Conservation (phyloP, 2,329 filamentous ascomycete genomes). For the Venturia oleaginea region DNA sequence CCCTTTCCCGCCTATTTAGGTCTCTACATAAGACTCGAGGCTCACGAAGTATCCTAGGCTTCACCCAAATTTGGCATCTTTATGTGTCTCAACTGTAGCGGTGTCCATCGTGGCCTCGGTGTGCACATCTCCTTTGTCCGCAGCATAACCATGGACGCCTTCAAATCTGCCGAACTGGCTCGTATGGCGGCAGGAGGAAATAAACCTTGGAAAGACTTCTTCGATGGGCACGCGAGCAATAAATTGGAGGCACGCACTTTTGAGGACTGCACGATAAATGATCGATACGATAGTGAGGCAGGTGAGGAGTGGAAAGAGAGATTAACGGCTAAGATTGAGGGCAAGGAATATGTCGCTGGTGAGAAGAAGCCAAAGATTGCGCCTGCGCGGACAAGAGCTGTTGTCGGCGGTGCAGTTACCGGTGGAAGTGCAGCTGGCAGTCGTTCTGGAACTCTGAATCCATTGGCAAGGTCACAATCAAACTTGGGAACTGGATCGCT, state of each 20-base stretch:
- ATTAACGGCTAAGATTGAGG: constrained; percentile 78
- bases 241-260: constrained; percentile 46
- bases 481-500: constrained; percentile 20
- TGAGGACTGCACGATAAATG: constrained; percentile 81
- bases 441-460: constrained; percentile 31
- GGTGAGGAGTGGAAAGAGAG: constrained; percentile 95
- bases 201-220: constrained; percentile 77
- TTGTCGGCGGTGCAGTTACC: constrained; percentile 21
- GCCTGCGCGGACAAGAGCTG: constrained; percentile 30
- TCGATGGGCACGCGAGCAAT: constrained; percentile 49
- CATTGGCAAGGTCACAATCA: constrained; percentile 22
- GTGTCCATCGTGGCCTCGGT: constrained; percentile 86
- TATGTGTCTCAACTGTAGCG: constrained; percentile 94
- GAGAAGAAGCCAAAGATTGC: constrained; percentile 24
- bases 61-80: constrained; percentile 97
- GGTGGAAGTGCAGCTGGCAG: constrained; percentile 28
- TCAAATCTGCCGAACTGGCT: constrained; percentile 86
- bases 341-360: constrained; percentile 70
- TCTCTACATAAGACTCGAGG: constrained; percentile 11
- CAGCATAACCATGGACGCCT: constrained; percentile 96
- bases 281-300: constrained; percentile 79
- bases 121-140: constrained; percentile 98
- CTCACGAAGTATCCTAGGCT: constrained; percentile 35
- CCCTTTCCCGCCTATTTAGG: constrained; percentile 10
- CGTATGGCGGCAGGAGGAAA: constrained; percentile 93